A percentile compares a stretch with the other conserved stretches of the same genome.
These are phyloP conservation scores for Nyctanthes arbortristis DNA, from an alignment of 257 asterid species.

Conservation along the genomic window DNA sequence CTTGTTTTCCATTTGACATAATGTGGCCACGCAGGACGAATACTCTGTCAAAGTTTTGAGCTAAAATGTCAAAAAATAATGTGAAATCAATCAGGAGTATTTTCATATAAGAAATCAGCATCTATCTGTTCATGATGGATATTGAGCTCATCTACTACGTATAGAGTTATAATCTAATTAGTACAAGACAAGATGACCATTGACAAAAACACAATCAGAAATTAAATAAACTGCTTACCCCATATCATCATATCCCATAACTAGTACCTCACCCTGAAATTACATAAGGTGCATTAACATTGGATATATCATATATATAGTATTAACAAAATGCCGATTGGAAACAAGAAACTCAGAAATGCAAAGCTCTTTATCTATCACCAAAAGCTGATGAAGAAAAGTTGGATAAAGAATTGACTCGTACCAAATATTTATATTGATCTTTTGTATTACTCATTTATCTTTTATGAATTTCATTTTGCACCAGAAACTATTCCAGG, in stretches of 20 bases:
- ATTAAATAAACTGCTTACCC: conserved; percentile 68
- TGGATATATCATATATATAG: conserved; percentile 6
- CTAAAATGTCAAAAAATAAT: conserved; percentile 4
- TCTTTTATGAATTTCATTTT: neutral
- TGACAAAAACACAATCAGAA: neutral
- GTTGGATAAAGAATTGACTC: no score
- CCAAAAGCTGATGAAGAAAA: neutral
- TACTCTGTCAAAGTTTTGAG: conserved; percentile 5
- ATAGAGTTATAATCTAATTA: no score
- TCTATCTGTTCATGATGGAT: conserved; percentile 3
- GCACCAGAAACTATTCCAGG: neutral
- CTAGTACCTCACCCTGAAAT: conserved; percentile 96
- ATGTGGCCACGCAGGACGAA: conserved; percentile 12
- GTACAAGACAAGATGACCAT: conserved; percentile 22
- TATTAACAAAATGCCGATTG: conserved; percentile 8
- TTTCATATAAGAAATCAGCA: conserved; percentile 13
- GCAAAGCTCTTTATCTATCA: no score
- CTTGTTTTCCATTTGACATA: conserved; percentile 9
- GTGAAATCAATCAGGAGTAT: conserved; percentile 5
- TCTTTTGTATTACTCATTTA: neutral
- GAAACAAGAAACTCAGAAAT: conserved; percentile 18
- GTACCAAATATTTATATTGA: no score
- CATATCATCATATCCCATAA: conserved; percentile 99
- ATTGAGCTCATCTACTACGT: conserved; percentile 5
- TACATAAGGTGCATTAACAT: conserved; percentile 33